Percentiles rank a stretch among this genome's conserved stretches.
Conservation (phyloP, 2,329 filamentous ascomycete genomes). For the Chaetomium olivaceum region DNA sequence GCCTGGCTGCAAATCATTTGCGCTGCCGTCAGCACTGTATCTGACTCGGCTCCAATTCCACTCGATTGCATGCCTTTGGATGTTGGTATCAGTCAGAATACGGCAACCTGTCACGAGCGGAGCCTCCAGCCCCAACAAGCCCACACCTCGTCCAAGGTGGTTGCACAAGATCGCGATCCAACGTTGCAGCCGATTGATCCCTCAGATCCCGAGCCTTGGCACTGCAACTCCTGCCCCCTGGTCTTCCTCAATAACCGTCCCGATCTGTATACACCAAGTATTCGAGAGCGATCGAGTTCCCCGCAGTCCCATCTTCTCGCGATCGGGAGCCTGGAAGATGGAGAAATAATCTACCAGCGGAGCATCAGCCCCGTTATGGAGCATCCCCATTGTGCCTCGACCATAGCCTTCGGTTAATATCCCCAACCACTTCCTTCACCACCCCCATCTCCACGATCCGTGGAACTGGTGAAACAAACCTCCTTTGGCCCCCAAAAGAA, state of each 20-base stretch:
- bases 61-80: neutral
- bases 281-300: neutral
- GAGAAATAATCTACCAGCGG: neutral
- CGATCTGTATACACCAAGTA: neutral
- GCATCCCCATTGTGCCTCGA: neutral
- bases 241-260: neutral
- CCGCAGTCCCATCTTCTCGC: neutral
- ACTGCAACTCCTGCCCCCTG: neutral
- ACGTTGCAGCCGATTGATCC: slow-evolving; percentile 6
- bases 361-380: neutral
- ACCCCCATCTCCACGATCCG: neutral
- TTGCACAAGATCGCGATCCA: slow-evolving; percentile 3
- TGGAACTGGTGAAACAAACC: neutral
- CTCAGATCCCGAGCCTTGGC: neutral
- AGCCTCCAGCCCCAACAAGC: neutral
- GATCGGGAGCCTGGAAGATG: neutral
- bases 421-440: neutral
- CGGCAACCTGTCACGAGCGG: slow-evolving; percentile 1
- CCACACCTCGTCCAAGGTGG: no score
- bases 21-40: slow-evolving; percentile 10
- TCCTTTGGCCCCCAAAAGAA: neutral
- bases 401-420: neutral
- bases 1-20: neutral
- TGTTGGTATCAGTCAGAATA: neutral
- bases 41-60: neutral